Conservation (phyloP, 83 land plant species). For the Larix sibirica region DNA sequence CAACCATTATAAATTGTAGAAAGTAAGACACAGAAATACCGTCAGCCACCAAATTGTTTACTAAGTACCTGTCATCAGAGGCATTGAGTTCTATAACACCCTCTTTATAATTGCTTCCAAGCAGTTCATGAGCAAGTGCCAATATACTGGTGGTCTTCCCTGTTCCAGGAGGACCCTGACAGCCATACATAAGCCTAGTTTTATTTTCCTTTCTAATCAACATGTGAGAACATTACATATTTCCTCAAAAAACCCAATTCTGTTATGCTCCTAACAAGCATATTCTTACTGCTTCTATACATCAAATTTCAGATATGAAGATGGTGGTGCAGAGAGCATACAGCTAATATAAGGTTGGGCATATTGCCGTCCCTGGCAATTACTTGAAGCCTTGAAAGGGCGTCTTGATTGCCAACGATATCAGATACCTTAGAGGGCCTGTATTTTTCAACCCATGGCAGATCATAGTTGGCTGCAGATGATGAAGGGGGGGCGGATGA, state of each 20-base stretch:
- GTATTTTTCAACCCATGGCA: constrained; percentile 99
- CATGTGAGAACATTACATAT: not conserved
- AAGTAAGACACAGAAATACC: not conserved
- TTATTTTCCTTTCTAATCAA: not conserved
- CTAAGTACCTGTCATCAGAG: constrained; percentile 89
- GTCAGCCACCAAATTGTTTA: not conserved
- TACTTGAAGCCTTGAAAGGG: constrained; percentile 89
- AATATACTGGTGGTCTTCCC: constrained; percentile 98
- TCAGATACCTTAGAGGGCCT: constrained; percentile 85
- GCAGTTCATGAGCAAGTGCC: constrained; percentile 97
- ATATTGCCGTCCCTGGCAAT: constrained; percentile 98
- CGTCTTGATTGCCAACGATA: constrained; percentile 94
- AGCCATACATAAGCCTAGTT: not conserved
- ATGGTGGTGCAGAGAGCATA: constrained; percentile 24
- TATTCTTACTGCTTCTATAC: not conserved
- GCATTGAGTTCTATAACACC: constrained; percentile 98
- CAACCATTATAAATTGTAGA: not conserved
- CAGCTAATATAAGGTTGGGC: constrained; percentile 97
- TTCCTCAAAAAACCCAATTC: not conserved
- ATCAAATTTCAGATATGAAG: not conserved
- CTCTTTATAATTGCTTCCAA: constrained; percentile 86
- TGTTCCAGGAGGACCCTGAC: constrained; percentile 99
- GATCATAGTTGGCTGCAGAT: constrained; percentile 25
- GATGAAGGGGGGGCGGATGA: no score
- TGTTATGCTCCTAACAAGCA: not conserved